Evolutionary conservation across 257 asterid species (phyloP), one percentile per base, ranked within the genome.

Genomic region (Solanum stenotomum): DNA sequence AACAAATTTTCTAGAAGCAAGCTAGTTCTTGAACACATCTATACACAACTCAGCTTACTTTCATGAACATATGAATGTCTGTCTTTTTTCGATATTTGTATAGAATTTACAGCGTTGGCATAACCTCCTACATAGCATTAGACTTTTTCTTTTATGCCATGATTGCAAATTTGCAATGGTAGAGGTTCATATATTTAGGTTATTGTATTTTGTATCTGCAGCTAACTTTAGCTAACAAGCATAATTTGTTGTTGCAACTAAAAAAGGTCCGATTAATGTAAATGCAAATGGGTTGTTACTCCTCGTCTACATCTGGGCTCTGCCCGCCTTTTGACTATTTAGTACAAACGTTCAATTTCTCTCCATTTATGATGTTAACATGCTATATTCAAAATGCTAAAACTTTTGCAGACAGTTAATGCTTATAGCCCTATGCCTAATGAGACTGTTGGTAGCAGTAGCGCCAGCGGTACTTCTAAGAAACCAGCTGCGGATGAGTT

Each of bases 401-500:
- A 65, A 46, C 84, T 86, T 86, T 74, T 86, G 74, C 88, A 86
- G 88, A 86, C 31, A 20, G 46, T 49, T 38, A 35, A 63, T 35
- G 71, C 61, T 52, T 31, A 75, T 37, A 74, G 85, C 8, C 84
- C 63, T 74, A 15, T 35, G 78, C 87, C 7, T n/a, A 49, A 27
- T 29, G 84, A 75, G 35, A 88, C 76, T 16, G 35, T 52, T 34
- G 34, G 40, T 29, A 40, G 70, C n/a, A 34, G 22, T 31, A 40
- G 75, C 10, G 82, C 68, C 61, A 85, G 38, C 40, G 27, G 70
- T 70, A 67, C 90, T 88, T 71, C 83, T 10, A 84, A 91, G 86
- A 89, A 87, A n/a, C 38, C 72, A 68, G 90, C 71, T 52, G 84
- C 83, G 63, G 90, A 83, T 71, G 92, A 87, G 65, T 75, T 89